A percentile compares a stretch with the other conserved stretches of the same genome.
Evolutionary conservation across 371 early-diverging fungal species (phyloP).

Genomic region (Syncephalastrum sp.): DNA sequence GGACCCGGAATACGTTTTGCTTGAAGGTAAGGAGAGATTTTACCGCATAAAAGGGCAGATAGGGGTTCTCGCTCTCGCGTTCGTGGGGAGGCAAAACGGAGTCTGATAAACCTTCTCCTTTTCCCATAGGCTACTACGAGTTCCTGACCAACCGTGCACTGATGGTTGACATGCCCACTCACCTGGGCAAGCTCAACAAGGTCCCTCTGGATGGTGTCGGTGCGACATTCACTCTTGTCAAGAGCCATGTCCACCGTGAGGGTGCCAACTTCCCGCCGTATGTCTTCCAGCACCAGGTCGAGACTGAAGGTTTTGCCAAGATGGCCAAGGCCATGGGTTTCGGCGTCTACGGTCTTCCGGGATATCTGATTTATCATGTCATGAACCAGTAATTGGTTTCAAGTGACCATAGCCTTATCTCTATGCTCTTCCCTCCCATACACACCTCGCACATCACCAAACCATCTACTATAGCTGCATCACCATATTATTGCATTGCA

Average conservation of each 20-base stretch:
- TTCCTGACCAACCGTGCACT: constrained; percentile 42
- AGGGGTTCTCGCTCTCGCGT: constrained; percentile 2
- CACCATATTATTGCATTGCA: too few species aligned
- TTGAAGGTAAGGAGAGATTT: constrained; percentile 29
- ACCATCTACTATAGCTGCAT: too few species aligned
- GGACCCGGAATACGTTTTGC: constrained; percentile 42
- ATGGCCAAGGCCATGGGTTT: constrained; percentile 68
- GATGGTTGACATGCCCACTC: constrained; percentile 49
- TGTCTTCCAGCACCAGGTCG: constrained; percentile 51
- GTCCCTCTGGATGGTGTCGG: constrained; percentile 48
- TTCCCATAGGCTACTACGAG: constrained; percentile 36
- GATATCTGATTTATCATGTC: constrained; percentile 53
- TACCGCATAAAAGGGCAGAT: neutral
- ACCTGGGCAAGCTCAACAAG: constrained; percentile 28
- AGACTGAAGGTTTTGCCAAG: constrained; percentile 78
- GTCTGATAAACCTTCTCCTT: neutral
- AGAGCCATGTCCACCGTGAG: constrained; percentile 66
- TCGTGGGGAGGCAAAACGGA: constrained; percentile 1
- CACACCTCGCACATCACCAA: too few species aligned
- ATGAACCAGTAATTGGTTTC: constrained; percentile 15
- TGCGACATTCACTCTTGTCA: constrained; percentile 53
- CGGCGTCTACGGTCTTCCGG: constrained; percentile 60
- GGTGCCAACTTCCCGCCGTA: constrained; percentile 55
- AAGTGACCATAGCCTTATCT: too few species aligned
- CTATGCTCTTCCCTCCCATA: too few species aligned